A percentile compares a stretch with the other conserved stretches of the same genome.
Evolutionary conservation across 2,329 filamentous ascomycete genomes (phyloP).

Genomic region (Pseudocercospora cruenta): DNA sequence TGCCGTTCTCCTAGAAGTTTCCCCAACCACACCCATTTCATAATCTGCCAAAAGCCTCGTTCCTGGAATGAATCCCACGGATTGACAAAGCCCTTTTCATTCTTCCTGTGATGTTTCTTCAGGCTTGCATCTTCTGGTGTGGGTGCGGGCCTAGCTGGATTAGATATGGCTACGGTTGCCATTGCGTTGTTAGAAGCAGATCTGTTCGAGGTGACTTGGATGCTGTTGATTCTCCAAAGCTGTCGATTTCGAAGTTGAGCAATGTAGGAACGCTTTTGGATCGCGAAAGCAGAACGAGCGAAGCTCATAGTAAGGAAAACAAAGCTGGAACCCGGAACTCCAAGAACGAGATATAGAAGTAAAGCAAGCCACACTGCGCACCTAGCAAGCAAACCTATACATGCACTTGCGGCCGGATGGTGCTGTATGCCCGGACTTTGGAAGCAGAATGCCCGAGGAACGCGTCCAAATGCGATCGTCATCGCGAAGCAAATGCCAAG

Average conservation of each 20-base stretch:
- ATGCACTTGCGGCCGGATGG: background rate
- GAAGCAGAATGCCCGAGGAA: background rate
- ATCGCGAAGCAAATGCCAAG: background rate
- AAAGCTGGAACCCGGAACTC: background rate
- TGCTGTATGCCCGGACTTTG: background rate
- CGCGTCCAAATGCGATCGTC: background rate
- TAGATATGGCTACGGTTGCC: slow-evolving; percentile 44
- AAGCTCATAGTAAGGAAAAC: slow-evolving; percentile 13
- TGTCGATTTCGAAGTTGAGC: background rate
- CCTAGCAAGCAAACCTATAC: background rate
- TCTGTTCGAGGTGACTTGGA: background rate
- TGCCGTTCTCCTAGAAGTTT: slow-evolving; percentile 54
- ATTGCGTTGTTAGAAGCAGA: background rate
- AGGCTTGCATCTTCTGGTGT: slow-evolving; percentile 51
- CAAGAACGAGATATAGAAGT: background rate
- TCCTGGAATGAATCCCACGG: slow-evolving; percentile 60
- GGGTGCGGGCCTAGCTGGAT: slow-evolving; percentile 42
- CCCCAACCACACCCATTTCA: slow-evolving; percentile 47
- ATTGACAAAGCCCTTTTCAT: slow-evolving; percentile 60
- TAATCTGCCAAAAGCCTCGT: slow-evolving; percentile 39
- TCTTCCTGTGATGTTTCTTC: slow-evolving; percentile 56
- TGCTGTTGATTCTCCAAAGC: slow-evolving; percentile 1
- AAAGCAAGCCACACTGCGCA: background rate
- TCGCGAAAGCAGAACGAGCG: slow-evolving; percentile 2
- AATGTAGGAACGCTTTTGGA: slow-evolving; percentile 1